phyloP scores from a whole-genome alignment of 2,329 filamentous ascomycete genomes.

The Venturia aucupariae region DNA sequence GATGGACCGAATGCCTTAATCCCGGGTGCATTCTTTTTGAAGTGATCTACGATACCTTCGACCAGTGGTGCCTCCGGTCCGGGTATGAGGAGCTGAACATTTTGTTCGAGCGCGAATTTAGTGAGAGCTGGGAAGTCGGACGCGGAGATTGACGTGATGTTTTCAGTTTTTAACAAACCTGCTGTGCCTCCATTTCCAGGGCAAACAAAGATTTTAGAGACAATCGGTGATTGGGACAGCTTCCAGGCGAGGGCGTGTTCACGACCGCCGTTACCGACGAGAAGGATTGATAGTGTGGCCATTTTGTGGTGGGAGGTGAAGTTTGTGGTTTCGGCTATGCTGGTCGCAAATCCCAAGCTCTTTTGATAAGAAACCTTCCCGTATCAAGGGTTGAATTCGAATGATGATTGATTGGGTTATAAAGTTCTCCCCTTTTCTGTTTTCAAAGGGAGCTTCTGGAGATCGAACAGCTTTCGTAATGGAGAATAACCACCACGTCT shows the following conservation, averaged over 20 bases:
- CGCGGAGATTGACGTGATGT: constrained; percentile 58
- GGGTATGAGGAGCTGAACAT: constrained; percentile 74
- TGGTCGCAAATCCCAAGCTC: background rate
- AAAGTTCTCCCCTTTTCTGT: background rate
- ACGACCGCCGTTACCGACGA: constrained; percentile 87
- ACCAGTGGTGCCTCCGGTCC: constrained; percentile 93
- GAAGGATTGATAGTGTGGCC: constrained; percentile 51
- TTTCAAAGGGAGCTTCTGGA: background rate
- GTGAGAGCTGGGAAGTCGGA: constrained; percentile 74
- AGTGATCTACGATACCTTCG: constrained; percentile 78
- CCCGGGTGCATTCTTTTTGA: constrained; percentile 46
- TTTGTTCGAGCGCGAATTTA: constrained; percentile 60
- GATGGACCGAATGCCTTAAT: constrained; percentile 82
- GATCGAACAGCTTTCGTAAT: background rate
- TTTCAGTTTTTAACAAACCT: constrained; percentile 59
- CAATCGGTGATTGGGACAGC: constrained; percentile 68
- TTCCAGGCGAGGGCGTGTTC: constrained; percentile 96
- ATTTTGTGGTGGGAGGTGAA: background rate
- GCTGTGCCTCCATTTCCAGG: constrained; percentile 84
- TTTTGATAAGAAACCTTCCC: background rate
- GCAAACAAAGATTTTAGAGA: constrained; percentile 61
- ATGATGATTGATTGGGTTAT: background rate
- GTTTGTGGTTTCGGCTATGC: background rate
- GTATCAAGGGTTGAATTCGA: background rate
- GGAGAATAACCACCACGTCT: background rate